These are phyloP conservation scores for Warburgia ugandensis DNA, from an alignment of 164 flowering plant species.

Conservation along the genomic window DNA sequence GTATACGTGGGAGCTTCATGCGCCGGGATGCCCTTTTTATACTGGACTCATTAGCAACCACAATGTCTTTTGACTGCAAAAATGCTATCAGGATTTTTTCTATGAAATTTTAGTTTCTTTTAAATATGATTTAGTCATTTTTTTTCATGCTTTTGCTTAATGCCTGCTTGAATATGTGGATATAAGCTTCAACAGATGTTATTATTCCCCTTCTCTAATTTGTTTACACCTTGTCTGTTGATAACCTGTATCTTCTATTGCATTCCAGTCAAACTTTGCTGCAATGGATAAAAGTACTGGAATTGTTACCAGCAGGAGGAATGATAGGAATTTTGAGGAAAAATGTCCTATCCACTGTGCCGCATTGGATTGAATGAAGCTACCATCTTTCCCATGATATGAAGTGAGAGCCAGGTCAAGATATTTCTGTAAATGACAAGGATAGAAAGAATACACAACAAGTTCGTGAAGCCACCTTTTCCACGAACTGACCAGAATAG, in stretches of 20 bases:
- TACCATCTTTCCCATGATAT: conserved; percentile 85
- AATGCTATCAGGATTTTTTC: too few relatives aligned
- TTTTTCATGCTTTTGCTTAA: too few relatives aligned
- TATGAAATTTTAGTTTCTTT: too few relatives aligned
- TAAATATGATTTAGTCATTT: too few relatives aligned
- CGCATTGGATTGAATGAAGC: conserved; percentile 91
- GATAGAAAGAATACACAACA: neutral
- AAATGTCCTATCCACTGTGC: conserved; percentile 95
- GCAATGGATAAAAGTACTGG: conserved; percentile 78
- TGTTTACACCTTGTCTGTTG: neutral
- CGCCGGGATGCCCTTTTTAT: too few relatives aligned
- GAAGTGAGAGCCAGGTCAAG: conserved; percentile 91
- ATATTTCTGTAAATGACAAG: neutral
- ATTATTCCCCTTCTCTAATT: neutral
- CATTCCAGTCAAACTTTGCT: conserved; percentile 84
- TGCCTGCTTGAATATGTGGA: too few relatives aligned
- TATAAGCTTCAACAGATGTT: too few relatives aligned
- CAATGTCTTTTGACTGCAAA: too few relatives aligned
- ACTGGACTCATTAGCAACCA: too few relatives aligned
- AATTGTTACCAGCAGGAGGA: conserved; percentile 84
- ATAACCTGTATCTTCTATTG: neutral
- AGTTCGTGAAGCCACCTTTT: too few relatives aligned
- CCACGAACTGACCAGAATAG: too few relatives aligned
- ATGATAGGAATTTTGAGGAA: conserved; percentile 96
- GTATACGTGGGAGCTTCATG: too few relatives aligned